Percentiles rank a stretch among this genome's conserved stretches.
Evolutionary conservation across 2,329 filamentous ascomycete genomes (phyloP).

Genomic region (Fusarium falciforme): DNA sequence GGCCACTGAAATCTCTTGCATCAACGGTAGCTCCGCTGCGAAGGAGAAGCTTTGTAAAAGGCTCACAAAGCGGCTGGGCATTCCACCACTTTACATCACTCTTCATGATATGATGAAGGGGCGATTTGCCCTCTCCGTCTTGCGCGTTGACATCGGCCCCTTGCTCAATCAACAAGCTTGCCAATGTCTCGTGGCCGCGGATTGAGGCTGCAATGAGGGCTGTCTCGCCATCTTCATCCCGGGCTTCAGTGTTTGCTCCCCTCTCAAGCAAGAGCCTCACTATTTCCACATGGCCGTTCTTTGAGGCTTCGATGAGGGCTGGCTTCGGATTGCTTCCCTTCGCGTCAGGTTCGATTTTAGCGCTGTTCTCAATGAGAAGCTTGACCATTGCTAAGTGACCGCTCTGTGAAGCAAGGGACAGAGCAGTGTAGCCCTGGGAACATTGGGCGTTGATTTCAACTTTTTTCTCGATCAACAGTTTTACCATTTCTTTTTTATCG

Average conservation of each 20-base stretch:
- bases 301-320: neutral
- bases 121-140: rapidly evolving
- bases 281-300: neutral
- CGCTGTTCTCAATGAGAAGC: neutral
- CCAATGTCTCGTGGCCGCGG: neutral
- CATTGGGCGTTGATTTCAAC: neutral
- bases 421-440: neutral
- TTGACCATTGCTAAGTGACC: neutral
- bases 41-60: neutral
- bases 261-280: neutral
- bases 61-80: too few species aligned
- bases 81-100: too few species aligned
- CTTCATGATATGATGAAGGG: neutral
- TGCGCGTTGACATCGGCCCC: neutral
- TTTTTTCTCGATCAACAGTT: neutral
- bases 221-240: neutral
- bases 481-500: neutral
- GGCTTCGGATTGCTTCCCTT: neutral
- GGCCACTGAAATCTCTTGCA: neutral
- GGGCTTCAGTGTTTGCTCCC: neutral
- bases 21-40: neutral
- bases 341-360: neutral
- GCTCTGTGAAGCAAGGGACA: neutral
- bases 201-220: neutral
- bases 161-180: neutral